These are phyloP conservation scores for Mucor ambiguus DNA, from an alignment of 371 early-diverging fungal genomes.

Conservation along the genomic window DNA sequence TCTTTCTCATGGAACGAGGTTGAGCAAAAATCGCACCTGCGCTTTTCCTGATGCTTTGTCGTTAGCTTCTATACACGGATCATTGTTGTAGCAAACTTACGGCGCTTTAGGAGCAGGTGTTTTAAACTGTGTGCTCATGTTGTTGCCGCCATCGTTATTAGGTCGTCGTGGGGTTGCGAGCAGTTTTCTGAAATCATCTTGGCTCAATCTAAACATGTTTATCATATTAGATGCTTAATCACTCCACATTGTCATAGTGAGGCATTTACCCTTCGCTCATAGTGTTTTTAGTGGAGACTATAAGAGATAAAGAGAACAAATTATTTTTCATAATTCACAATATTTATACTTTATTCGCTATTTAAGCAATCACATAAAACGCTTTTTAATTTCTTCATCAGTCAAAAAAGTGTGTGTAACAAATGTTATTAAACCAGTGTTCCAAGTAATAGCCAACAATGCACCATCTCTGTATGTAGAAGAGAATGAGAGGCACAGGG, in stretches of 20 bases:
- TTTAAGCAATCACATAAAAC: slow-evolving; percentile 12
- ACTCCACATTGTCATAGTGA: background rate
- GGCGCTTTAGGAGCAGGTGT: slow-evolving; percentile 50
- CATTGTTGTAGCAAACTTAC: slow-evolving; percentile 17
- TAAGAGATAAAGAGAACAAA: background rate
- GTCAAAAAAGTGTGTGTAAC: slow-evolving; percentile 26
- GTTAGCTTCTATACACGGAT: background rate
- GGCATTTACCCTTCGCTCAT: slow-evolving; percentile 4
- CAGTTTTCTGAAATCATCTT: slow-evolving; percentile 83
- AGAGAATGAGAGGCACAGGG: slow-evolving; percentile 27
- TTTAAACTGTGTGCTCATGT: slow-evolving; percentile 29
- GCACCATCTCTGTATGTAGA: slow-evolving; percentile 19
- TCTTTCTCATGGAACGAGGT: slow-evolving; percentile 46
- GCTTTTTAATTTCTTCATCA: slow-evolving; percentile 14
- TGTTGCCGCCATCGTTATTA: slow-evolving; percentile 21
- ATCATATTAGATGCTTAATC: background rate
- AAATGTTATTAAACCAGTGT: slow-evolving; percentile 37
- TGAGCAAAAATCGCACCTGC: slow-evolving; percentile 49
- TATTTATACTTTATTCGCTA: background rate
- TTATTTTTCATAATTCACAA: no score
- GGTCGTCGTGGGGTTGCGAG: slow-evolving; percentile 73
- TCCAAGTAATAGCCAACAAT: slow-evolving; percentile 33
- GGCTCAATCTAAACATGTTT: slow-evolving; percentile 53
- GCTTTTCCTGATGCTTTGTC: slow-evolving; percentile 24
- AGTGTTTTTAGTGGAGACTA: background rate